Conservation (phyloP, 108 stramenopile species). For the Skeletonema potamos region DNA sequence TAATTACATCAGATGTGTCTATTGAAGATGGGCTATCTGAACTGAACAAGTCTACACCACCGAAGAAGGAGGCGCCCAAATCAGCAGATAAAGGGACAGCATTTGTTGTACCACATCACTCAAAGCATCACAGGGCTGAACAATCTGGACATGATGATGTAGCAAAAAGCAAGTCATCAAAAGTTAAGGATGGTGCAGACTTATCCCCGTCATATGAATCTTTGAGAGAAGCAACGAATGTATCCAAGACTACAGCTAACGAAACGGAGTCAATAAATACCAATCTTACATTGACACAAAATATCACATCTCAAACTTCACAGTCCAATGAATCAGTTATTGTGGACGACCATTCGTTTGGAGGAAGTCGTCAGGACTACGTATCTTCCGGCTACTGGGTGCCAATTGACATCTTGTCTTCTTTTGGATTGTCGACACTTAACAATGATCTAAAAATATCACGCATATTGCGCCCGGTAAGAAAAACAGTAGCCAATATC, state of each 20-base stretch:
- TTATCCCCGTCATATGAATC: not conserved
- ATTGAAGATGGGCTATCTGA: not conserved
- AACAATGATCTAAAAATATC: slow-evolving; percentile 48
- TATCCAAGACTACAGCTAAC: not conserved
- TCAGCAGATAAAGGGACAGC: slow-evolving; percentile 5
- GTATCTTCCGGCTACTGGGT: slow-evolving; percentile 24
- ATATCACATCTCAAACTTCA: not conserved
- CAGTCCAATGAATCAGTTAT: not conserved
- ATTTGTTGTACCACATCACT: slow-evolving; percentile 5
- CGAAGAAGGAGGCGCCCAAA: not conserved
- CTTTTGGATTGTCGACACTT: slow-evolving; percentile 48
- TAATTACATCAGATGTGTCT: not conserved
- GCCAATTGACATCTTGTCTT: slow-evolving; percentile 47
- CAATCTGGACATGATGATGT: slow-evolving; percentile 1
- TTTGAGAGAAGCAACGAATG: not conserved
- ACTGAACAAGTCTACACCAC: not conserved
- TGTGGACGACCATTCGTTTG: not conserved
- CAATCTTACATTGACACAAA: not conserved
- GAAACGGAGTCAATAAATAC: not conserved
- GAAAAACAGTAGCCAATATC: slow-evolving; percentile 61
- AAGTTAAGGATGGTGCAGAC: slow-evolving; percentile 5
- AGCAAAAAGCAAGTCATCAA: not conserved
- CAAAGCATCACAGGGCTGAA: not conserved
- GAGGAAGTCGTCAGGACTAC: not conserved
- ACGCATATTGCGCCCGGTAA: slow-evolving; percentile 55